Evolutionary conservation across 2,329 filamentous ascomycete genomes (phyloP), one percentile per base, ranked within the genome.

Genomic region (Arachnopeziza araneosa): DNA sequence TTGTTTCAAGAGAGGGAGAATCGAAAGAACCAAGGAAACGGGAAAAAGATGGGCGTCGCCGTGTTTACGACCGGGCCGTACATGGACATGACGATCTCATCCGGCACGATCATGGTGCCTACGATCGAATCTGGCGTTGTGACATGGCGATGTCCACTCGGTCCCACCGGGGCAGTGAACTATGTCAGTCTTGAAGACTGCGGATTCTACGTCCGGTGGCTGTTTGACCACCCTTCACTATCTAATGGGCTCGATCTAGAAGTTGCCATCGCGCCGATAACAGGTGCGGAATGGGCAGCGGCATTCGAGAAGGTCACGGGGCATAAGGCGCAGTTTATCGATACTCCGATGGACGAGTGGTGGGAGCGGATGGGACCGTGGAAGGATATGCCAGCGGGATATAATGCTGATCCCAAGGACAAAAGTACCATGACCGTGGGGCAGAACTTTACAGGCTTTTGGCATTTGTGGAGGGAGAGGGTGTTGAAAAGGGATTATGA

Each of bases 401-500:
- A 69, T 44, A 76, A 73, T 61, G 68, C 71, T 12, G 68, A 71
- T 59, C 67, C 63, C 7, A 67, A 69, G 5, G 76, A 77, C 62
- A 65, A 72, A 21, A 70, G 73, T 2, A 67, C 71, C 12, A 70
- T 78, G 72, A 79, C 67, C 1, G 58, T 78, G 5, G 68, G 70
- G 36, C 67, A 79, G 52, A 83, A 83, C 64, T 83, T 83, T 63
- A 76, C 75, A 0, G 79, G 75, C 0, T 83, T 79, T 64, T 83
- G 79, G 77, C 78, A 75, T 58, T 60, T 77, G 56, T 83, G 75
- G 72, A 74, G 71, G 52, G 57, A 75, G 57, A 76, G 76, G 1
- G 63, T 82, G 5, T 64, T 81, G 1, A 67, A 68, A 60, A 73
- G 79, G 55, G 76, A 83, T 65, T 82, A 81, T 65, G 70, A 65